phyloP scores from a whole-genome alignment of 352 stramenopile genomes.

The Globisporangium camurandrum region DNA sequence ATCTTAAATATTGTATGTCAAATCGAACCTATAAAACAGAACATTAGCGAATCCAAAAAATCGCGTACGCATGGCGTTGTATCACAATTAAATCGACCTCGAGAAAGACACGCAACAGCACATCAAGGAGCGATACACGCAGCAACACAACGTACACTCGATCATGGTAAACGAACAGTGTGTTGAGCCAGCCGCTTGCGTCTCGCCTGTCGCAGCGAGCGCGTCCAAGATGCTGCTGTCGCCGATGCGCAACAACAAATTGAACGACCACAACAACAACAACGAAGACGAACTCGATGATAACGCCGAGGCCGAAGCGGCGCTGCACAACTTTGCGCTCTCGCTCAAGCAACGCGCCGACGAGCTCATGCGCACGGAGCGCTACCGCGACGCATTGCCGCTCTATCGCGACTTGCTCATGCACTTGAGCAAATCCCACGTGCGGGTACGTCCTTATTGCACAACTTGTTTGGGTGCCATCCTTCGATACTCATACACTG shows the following conservation, averaged over 20 bases:
- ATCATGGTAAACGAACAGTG: slow-evolving; percentile 22
- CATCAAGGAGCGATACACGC: not conserved
- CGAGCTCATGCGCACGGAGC: slow-evolving; percentile 44
- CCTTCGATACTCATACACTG: no score
- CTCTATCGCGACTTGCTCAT: slow-evolving; percentile 67
- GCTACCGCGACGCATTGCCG: slow-evolving; percentile 41
- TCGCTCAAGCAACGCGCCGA: slow-evolving; percentile 63
- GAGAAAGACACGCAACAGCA: not conserved
- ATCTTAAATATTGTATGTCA: no score
- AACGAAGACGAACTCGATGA: slow-evolving; percentile 17
- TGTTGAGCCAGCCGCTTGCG: slow-evolving; percentile 6
- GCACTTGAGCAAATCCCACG: slow-evolving; percentile 60
- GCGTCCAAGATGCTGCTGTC: not conserved
- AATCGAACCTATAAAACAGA: no score
- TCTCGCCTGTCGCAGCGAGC: not conserved
- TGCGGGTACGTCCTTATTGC: slow-evolving; percentile 39
- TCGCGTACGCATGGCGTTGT: no score
- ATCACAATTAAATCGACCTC: no score
- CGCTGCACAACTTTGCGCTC: slow-evolving; percentile 26
- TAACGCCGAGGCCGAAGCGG: slow-evolving; percentile 38
- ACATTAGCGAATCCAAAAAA: no score
- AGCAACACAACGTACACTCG: not conserved
- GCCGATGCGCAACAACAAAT: not conserved
- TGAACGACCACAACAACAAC: slow-evolving; percentile 4
- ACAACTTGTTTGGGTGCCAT: no score